A percentile compares a stretch with the other conserved stretches of the same genome.
These are phyloP conservation scores for Podaxis rugospora DNA, from an alignment of 768 basidiomycete species.

Conservation along the genomic window DNA sequence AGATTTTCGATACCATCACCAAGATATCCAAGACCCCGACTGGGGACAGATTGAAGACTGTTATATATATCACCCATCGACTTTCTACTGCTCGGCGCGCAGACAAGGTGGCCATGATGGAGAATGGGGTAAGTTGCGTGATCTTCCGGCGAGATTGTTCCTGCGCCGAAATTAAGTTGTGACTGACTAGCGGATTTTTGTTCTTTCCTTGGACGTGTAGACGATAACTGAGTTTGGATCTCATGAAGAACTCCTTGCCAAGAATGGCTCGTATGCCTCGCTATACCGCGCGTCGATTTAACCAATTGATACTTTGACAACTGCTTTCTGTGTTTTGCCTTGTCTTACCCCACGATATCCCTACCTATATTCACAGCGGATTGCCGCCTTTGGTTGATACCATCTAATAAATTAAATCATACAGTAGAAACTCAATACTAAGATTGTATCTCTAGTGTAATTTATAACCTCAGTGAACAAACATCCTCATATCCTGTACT, in stretches of 20 bases:
- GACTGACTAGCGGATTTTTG: background rate
- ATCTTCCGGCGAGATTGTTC: background rate
- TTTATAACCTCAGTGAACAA: background rate
- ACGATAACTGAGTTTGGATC: constrained; percentile 75
- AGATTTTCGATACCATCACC: constrained; percentile 73
- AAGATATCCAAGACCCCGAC: constrained; percentile 54
- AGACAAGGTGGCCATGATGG: constrained; percentile 87
- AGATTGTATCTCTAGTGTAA: constrained; percentile 12
- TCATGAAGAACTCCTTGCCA: constrained; percentile 59
- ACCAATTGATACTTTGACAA: background rate
- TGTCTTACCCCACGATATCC: background rate
- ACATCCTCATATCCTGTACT: background rate
- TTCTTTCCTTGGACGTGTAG: constrained; percentile 26
- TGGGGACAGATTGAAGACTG: constrained; percentile 61
- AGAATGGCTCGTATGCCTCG: constrained; percentile 61
- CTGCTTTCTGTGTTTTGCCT: background rate
- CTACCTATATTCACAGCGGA: background rate
- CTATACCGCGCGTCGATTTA: constrained; percentile 68
- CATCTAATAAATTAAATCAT: constrained; percentile 6
- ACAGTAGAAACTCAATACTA: constrained; percentile 6
- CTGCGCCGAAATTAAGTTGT: background rate
- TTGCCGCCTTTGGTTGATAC: background rate
- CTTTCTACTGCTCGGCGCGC: constrained; percentile 78
- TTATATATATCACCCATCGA: constrained; percentile 82
- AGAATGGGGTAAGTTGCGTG: constrained; percentile 49